Conservation (phyloP, 2,329 filamentous ascomycete genomes). For the Cladorrhinum sp. region DNA sequence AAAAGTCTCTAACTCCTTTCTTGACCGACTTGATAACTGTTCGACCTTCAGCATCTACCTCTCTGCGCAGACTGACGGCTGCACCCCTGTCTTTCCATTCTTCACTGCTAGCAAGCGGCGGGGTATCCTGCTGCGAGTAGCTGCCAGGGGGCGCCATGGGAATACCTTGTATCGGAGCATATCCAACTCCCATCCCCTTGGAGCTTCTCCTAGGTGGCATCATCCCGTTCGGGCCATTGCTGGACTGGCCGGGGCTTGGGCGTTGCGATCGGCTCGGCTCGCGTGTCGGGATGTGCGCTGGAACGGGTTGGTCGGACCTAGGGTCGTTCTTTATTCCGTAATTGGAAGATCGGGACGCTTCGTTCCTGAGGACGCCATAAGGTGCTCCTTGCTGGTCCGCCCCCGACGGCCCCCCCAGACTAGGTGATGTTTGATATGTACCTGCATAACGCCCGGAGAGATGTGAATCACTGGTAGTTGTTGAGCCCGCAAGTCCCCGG, state of each 20-base stretch:
- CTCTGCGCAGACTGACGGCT: conserved; percentile 77
- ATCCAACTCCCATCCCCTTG: conserved; percentile 62
- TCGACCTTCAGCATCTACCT: conserved; percentile 81
- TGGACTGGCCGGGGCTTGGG: conserved; percentile 50
- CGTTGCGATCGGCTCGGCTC: conserved; percentile 69
- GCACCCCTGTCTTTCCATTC: conserved; percentile 96
- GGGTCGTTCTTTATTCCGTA: conserved; percentile 61
- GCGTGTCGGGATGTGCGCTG: conserved; percentile 60
- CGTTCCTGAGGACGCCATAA: conserved; percentile 46
- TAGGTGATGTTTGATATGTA: conserved; percentile 20
- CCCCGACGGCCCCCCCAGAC: conserved; percentile 27
- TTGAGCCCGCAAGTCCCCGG: conserved; percentile 17
- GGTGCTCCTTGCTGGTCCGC: conserved; percentile 31
- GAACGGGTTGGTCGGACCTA: conserved; percentile 57
- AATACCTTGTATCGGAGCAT: conserved; percentile 44
- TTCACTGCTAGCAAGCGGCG: conserved; percentile 63
- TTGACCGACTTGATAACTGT: conserved; percentile 81
- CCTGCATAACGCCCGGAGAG: conserved; percentile 18
- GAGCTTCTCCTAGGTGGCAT: conserved; percentile 75
- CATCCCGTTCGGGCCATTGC: conserved; percentile 61
- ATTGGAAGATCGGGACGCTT: conserved; percentile 56
- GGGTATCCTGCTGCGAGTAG: conserved; percentile 40
- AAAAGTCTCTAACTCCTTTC: conserved; percentile 96
- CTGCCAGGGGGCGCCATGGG: conserved; percentile 38
- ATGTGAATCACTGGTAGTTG: conserved; percentile 12